A percentile compares a stretch with the other conserved stretches of the same genome.
Conservation (phyloP, 2,329 filamentous ascomycete genomes). For the Phialophora verrucosa region DNA sequence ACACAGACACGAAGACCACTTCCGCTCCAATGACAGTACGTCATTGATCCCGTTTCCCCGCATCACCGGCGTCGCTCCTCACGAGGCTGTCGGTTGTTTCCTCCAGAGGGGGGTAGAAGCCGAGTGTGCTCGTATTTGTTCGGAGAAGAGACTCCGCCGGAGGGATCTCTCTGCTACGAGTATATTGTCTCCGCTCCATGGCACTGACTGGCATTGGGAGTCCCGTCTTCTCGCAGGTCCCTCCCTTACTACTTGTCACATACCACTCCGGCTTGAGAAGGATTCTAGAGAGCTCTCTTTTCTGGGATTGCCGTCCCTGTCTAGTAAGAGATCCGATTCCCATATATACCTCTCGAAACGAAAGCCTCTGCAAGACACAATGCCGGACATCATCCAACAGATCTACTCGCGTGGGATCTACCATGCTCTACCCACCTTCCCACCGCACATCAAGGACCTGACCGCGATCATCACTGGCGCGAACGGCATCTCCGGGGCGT, state of each 20-base stretch:
- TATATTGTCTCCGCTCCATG: too few relatives aligned
- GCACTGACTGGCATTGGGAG: too few relatives aligned
- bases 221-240: neutral
- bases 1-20: neutral
- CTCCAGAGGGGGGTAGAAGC: neutral
- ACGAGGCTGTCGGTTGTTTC: neutral
- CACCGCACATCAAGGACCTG: conserved; percentile 49
- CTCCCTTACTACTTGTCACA: neutral
- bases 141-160: neutral
- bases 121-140: neutral
- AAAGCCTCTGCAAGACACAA: neutral
- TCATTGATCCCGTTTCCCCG: neutral
- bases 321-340: neutral
- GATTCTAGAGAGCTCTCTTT: neutral
- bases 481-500: conserved; percentile 60
- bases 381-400: conserved; percentile 14
- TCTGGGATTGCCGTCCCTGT: neutral
- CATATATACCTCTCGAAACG: neutral
- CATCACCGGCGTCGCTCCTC: neutral
- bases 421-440: conserved; percentile 56
- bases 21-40: neutral
- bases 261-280: neutral
- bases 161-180: too few relatives aligned
- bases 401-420: conserved; percentile 50
- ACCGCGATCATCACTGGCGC: conserved; percentile 60